Conservation (phyloP, 2,329 filamentous ascomycete genomes). For the Apiospora rasikravindrae region DNA sequence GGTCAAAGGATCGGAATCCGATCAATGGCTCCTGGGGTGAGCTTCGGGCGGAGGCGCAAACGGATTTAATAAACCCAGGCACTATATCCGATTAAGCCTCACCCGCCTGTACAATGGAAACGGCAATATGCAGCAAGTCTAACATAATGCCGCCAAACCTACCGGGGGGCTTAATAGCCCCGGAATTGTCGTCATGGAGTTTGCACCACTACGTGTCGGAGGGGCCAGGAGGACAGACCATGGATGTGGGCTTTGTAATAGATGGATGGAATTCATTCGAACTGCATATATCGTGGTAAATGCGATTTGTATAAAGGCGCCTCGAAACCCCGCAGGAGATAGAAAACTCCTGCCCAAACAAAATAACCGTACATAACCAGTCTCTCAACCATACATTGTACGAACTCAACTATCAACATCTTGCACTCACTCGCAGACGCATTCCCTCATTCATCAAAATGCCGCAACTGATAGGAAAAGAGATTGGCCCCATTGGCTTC, state of each 20-base stretch:
- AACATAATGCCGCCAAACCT: background rate
- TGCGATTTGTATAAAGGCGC: background rate
- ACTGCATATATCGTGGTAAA: background rate
- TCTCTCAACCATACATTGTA: background rate
- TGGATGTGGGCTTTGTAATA: background rate
- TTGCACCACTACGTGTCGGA: background rate
- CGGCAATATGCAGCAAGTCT: background rate
- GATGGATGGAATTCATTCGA: background rate
- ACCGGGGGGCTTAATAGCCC: background rate
- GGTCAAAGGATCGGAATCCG: background rate
- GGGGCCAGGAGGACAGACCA: background rate
- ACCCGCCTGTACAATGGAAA: background rate
- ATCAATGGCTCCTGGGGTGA: background rate
- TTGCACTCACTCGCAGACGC: background rate
- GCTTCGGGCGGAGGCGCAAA: background rate
- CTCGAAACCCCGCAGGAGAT: background rate
- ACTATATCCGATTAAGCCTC: background rate
- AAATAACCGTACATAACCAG: background rate
- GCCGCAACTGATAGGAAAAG: constrained; percentile 23
- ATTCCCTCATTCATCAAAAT: constrained; percentile 7
- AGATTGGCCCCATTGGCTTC: constrained; percentile 24
- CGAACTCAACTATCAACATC: background rate
- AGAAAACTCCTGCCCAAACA: background rate
- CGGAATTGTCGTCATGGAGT: constrained; percentile 10
- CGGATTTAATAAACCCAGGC: background rate